Base-by-base conservation (phyloP, 805 yeast genomes). In the Spathaspora hagerdaliae region DNA sequence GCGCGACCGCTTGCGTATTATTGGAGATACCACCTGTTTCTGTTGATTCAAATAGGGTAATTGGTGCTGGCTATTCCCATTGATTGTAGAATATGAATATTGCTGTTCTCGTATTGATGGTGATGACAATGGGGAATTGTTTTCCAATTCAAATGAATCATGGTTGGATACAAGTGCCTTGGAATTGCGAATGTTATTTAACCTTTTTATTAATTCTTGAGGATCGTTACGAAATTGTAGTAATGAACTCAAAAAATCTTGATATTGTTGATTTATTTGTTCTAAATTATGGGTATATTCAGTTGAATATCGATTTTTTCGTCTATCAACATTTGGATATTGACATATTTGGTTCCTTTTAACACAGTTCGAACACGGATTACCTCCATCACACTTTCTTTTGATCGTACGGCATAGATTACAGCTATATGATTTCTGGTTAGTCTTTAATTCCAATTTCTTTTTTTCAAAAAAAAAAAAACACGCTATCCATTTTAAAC, bases 321-420 rank as follows among this genome's bases (percentile, higher is more conserved):
- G 11, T 31, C 40, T 31, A 36, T 46, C 49, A 19, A 38, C 15
- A 8, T 43, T 37, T 12, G 44, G 43, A 31, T 43, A 31, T n/a
- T 36, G 33, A 27, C 49, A 46, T 29, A 37, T 35, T 8, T 38
- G 36, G n/a, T 14, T 13, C 29, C 42, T 36, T 19, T 42, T 46
- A 27, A 29, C 32, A 43, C 49, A 46, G 12, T 43, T 43, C 2
- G 36, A 26, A 42, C 49, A 46, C 1, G 49, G 49, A 11, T 19
- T 27, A 11, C 42, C 45, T 12, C 49, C 49, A 36, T 46, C 49
- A 33, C 49, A 46, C 26, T 38, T 37, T 27, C 45, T 31, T 38
- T 42, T 42, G 9, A 42, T 42, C 2, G 45, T 42, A 9, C 45
- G 45, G 33, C 45, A 42, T 26, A 42, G 12, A 27, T 36, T 42